Evolutionary conservation across 2,329 filamentous ascomycete species (phyloP).

Genomic region (Colletotrichum salicis): DNA sequence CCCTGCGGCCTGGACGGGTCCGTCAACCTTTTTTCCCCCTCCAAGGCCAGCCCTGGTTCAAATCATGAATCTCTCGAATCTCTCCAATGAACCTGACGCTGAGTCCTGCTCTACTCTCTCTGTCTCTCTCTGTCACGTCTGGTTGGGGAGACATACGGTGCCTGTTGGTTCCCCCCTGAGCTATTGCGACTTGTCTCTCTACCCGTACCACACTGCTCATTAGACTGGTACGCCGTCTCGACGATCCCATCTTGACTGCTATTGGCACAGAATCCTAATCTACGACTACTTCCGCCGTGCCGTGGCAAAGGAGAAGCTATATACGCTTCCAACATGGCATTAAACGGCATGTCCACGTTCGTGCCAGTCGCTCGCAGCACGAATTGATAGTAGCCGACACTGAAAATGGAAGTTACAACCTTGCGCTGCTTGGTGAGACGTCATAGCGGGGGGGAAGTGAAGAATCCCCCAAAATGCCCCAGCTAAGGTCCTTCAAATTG

Average conservation of each 20-base stretch:
- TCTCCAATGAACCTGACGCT: not conserved
- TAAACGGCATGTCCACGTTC: not conserved
- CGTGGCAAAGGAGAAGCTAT: not conserved
- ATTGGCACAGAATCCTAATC: not conserved
- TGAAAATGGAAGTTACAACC: not conserved
- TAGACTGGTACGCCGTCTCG: not conserved
- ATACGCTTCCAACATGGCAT: not conserved
- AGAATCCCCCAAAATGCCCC: constrained; percentile 2
- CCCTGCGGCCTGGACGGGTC: not conserved
- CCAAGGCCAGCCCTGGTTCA: not conserved
- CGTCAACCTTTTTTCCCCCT: not conserved
- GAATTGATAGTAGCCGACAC: not conserved
- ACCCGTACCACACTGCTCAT: not conserved
- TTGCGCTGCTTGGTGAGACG: constrained; percentile 8
- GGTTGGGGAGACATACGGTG: constrained; percentile 9
- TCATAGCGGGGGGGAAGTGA: constrained; percentile 19
- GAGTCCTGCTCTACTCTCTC: not conserved
- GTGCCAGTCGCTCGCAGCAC: not conserved
- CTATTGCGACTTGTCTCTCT: not conserved
- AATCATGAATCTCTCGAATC: too few relatives aligned
- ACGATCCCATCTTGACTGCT: not conserved
- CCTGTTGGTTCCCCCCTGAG: constrained; percentile 2
- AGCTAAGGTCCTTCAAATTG: not conserved
- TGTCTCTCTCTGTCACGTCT: not conserved
- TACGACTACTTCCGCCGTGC: not conserved